A percentile compares a stretch with the other conserved stretches of the same genome.
Conservation (phyloP, 2,329 filamentous ascomycete genomes). For the Chalaropsis thielavioides region DNA sequence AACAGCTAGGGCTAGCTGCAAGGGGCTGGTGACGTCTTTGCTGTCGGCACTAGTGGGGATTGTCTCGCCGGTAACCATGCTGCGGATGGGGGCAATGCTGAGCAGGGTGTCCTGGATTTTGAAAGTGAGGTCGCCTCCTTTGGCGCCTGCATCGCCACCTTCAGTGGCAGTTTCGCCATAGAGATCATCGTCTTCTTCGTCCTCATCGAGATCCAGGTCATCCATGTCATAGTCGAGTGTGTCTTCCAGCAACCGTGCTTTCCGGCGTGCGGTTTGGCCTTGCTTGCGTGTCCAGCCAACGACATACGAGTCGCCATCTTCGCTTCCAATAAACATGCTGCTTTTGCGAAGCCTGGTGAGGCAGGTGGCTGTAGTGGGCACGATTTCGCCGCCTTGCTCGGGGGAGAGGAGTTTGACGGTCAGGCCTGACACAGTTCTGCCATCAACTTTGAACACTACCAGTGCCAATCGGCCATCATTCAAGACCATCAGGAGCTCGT, state of each 20-base stretch:
- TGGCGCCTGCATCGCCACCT: conserved; percentile 23
- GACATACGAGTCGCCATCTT: conserved; percentile 66
- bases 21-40: conserved; percentile 19
- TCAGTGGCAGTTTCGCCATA: conserved; percentile 31
- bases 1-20: conserved; percentile 45
- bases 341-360: conserved; percentile 53
- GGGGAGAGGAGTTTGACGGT: conserved; percentile 50
- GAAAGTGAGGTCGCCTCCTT: conserved; percentile 55
- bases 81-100: conserved; percentile 66
- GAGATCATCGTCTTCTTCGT: conserved; percentile 48
- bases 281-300: conserved; percentile 64
- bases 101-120: conserved; percentile 61
- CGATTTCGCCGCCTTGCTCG: conserved; percentile 47
- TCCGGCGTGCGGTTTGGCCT: conserved; percentile 45
- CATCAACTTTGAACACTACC: conserved; percentile 73
- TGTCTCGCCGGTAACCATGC: conserved; percentile 52
- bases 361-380: conserved; percentile 53
- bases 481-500: conserved; percentile 73
- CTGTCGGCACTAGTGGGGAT: conserved; percentile 36
- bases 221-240: conserved; percentile 31
- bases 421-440: conserved; percentile 78
- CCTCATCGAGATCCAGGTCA: conserved; percentile 37
- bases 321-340: conserved; percentile 71
- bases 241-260: conserved; percentile 43
- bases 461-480: conserved; percentile 60